A percentile compares a stretch with the other conserved stretches of the same genome.
Conservation (phyloP, 2,329 filamentous ascomycete genomes). For the Diplodia scrobiculata region DNA sequence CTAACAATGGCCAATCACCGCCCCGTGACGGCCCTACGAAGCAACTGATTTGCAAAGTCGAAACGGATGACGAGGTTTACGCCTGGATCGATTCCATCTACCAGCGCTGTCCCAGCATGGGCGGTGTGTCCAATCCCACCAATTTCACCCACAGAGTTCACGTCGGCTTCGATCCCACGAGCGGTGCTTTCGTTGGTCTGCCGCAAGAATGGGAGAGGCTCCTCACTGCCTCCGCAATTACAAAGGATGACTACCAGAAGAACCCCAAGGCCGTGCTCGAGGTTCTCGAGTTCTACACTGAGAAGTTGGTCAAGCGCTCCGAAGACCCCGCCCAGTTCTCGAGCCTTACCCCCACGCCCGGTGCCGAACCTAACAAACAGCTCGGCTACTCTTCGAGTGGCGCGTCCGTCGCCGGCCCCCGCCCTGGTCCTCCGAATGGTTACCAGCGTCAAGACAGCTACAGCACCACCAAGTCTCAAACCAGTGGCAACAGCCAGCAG, state of each 20-base stretch:
- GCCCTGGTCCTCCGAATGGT: conserved; percentile 49
- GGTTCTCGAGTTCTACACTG: conserved; percentile 81
- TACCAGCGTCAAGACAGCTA: conserved; percentile 53
- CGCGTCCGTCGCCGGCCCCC: conserved; percentile 53
- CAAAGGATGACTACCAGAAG: conserved; percentile 97
- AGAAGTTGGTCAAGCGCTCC: conserved; percentile 71
- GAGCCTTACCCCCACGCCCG: conserved; percentile 68
- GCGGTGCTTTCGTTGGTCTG: conserved; percentile 90
- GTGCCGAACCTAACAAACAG: conserved; percentile 55
- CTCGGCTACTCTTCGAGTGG: conserved; percentile 49
- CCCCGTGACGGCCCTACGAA: conserved; percentile 79
- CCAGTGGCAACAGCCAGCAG: conserved; percentile 24
- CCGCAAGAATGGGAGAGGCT: conserved; percentile 97
- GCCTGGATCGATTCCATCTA: conserved; percentile 99
- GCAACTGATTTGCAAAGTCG: conserved; percentile 88
- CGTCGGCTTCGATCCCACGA: conserved; percentile 94
- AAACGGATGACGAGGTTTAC: conserved; percentile 94
- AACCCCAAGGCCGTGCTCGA: conserved; percentile 75
- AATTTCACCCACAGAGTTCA: conserved; percentile 98
- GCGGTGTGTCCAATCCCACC: conserved; percentile 95
- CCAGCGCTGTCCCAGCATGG: conserved; percentile 93
- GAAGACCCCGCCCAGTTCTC: conserved; percentile 71
- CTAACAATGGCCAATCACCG: conserved; percentile 61
- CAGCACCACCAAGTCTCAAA: conserved; percentile 41
- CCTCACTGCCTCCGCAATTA: conserved; percentile 92